Evolutionary conservation across 1,284 basidiomycete species (phyloP), one percentile per base, ranked within the genome.

Genomic region (Papiliotrema laurentii): DNA sequence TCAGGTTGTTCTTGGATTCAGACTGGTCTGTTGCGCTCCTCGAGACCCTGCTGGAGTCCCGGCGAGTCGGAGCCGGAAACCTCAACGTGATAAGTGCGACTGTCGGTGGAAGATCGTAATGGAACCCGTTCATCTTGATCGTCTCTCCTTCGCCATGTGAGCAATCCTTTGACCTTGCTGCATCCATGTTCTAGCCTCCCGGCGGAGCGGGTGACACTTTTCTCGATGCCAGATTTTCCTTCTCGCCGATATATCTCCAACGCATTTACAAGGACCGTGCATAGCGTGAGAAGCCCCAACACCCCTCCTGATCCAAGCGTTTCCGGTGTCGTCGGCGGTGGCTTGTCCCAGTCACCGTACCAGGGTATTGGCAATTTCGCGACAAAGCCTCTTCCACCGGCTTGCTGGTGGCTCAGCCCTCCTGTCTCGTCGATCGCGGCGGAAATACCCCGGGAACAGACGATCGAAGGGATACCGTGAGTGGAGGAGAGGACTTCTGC

Each of bases 381-480:
- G 4, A 52, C 35, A 19, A 54, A 55, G 16, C 49, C 51, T 3
- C 36, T 45, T 10, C 51, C 55, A 1, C 58, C 60, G 6, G 22
- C 19, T 31, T 62, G 55, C 3, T 39, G 33, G 13, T 45, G 22
- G 14, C 43, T 18, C 1, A 57, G 28, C 14, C 40, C 27, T 2
- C 55, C 60, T 45, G 33, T 42, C 0, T 22, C 24, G 39, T 62
- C 58, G n/a, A 62, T 45, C 14, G 55, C 40, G 2, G 45, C 51
- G 9, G 51, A 56, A 1, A 52, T 41, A 18, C 51, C 55, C 5
- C 36, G 30, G 22, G 56, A 44, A 33, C 56, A 59, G 6, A 62
- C 24, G 14, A 62, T 27, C 13, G 51, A 24, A 10, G 58, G 57
- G 14, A 47, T 45, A 16, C 38, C 41, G 19, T 51, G 48, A 13